Percentiles rank a stretch among this genome's conserved stretches.
Evolutionary conservation across 768 basidiomycete genomes (phyloP).

Genomic region (Termitomyces sp.): DNA sequence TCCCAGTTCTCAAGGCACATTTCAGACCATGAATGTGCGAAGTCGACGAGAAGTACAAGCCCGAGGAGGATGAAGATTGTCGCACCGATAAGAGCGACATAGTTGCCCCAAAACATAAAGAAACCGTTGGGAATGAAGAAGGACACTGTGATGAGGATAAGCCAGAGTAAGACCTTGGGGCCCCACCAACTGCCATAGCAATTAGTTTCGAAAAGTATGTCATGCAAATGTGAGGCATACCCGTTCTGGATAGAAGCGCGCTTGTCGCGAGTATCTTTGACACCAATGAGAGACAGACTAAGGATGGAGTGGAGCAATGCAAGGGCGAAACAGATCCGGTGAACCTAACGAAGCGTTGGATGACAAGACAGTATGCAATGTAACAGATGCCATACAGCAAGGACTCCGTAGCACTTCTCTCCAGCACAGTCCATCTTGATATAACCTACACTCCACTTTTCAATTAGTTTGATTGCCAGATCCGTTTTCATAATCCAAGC

Average conservation of each 20-base stretch:
- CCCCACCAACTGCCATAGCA: slow-evolving; percentile 85
- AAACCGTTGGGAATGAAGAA: slow-evolving; percentile 97
- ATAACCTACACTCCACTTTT: slow-evolving; percentile 93
- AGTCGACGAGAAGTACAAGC: slow-evolving; percentile 95
- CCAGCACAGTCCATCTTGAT: slow-evolving; percentile 96
- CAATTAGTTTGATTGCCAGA: slow-evolving; percentile 77
- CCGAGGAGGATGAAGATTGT: slow-evolving; percentile 95
- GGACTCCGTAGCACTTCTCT: slow-evolving; percentile 93
- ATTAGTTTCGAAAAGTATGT: background rate
- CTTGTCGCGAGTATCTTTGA: slow-evolving; percentile 87
- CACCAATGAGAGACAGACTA: slow-evolving; percentile 74
- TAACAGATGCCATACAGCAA: slow-evolving; percentile 64
- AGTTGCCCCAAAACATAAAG: slow-evolving; percentile 99
- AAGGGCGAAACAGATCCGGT: slow-evolving; percentile 95
- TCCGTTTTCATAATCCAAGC: slow-evolving; percentile 97
- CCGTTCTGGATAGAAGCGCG: slow-evolving; percentile 97
- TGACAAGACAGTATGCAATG: background rate
- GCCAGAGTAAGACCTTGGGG: slow-evolving; percentile 88
- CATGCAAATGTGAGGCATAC: slow-evolving; percentile 33
- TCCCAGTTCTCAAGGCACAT: slow-evolving; percentile 97
- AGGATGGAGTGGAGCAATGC: slow-evolving; percentile 84
- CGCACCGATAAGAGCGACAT: slow-evolving; percentile 85
- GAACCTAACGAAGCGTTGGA: slow-evolving; percentile 47
- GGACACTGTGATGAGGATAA: slow-evolving; percentile 70
- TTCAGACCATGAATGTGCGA: slow-evolving; percentile 98